phyloP scores from a whole-genome alignment of 345 rosid species.

The Arabis hirsuta region DNA sequence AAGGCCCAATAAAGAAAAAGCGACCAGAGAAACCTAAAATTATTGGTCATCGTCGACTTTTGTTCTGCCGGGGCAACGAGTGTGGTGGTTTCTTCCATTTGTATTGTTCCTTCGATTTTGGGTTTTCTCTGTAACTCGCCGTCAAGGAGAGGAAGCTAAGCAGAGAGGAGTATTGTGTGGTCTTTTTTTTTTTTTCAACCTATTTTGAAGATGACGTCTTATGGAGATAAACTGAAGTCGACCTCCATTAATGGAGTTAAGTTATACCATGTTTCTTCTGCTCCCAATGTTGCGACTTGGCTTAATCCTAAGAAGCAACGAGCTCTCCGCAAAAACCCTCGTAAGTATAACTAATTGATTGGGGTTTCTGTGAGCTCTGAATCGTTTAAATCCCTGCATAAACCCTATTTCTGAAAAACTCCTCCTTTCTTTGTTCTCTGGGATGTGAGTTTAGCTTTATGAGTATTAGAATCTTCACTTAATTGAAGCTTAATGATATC shows the following conservation, averaged over 20 bases:
- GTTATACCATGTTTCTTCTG: conserved; percentile 70
- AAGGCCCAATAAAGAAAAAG: conserved; percentile 10
- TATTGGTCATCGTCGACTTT: conserved; percentile 22
- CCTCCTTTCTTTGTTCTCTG: neutral
- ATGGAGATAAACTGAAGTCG: conserved; percentile 75
- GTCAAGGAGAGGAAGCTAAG: conserved; percentile 12
- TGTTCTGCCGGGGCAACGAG: conserved; percentile 24
- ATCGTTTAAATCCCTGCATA: neutral
- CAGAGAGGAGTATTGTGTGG: neutral
- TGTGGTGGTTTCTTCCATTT: neutral
- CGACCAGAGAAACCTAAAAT: conserved; percentile 31
- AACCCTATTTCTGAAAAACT: conserved; percentile 24
- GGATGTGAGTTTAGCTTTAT: neutral
- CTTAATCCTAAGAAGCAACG: conserved; percentile 74
- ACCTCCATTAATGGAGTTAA: conserved; percentile 80
- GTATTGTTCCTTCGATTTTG: neutral
- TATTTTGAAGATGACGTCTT: conserved; percentile 54
- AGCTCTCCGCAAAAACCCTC: conserved; percentile 71
- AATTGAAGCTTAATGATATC: neutral
- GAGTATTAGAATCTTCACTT: neutral
- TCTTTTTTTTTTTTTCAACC: neutral
- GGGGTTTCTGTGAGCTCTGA: neutral
- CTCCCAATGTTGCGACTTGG: conserved; percentile 72
- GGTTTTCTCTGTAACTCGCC: conserved; percentile 27
- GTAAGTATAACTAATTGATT: conserved; percentile 39